Conservation (phyloP, 768 basidiomycete species). For the Psilocybe subaeruginosa region DNA sequence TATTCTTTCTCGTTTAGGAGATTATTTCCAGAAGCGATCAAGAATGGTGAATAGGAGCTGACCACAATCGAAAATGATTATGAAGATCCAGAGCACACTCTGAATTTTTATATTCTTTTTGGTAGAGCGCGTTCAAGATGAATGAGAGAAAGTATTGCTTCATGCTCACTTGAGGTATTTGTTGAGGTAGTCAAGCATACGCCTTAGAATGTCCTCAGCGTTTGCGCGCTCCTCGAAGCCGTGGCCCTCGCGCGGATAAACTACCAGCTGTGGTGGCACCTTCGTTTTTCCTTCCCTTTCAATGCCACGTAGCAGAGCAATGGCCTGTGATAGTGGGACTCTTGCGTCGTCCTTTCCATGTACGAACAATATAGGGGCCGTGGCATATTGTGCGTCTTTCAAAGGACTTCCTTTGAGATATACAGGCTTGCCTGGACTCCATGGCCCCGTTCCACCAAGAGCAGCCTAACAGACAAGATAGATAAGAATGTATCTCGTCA, state of each 20-base stretch:
- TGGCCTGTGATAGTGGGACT: constrained; percentile 15
- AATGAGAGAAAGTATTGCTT: not conserved
- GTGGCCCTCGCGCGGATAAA: constrained; percentile 13
- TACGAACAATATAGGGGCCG: constrained; percentile 11
- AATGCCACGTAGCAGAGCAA: constrained; percentile 12
- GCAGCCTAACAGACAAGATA: not conserved
- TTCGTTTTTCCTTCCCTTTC: constrained; percentile 11
- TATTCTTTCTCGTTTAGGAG: no score
- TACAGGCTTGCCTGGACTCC: constrained; percentile 10
- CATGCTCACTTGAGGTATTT: constrained; percentile 5
- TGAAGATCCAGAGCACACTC: no score
- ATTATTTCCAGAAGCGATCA: no score
- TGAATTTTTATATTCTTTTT: no score
- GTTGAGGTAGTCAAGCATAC: constrained; percentile 9
- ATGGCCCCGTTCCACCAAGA: constrained; percentile 12
- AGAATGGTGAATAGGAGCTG: no score
- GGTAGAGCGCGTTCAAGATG: no score
- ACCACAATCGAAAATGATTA: no score
- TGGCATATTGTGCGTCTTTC: constrained; percentile 13
- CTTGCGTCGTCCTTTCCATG: constrained; percentile 15
- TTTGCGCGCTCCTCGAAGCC: constrained; percentile 10
- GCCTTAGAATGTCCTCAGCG: constrained; percentile 9
- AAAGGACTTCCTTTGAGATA: constrained; percentile 15
- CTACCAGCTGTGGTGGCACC: constrained; percentile 5
- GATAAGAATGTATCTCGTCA: no score